Conservation (phyloP, 78 protist species). For the Dictyostelium purpureum region DNA sequence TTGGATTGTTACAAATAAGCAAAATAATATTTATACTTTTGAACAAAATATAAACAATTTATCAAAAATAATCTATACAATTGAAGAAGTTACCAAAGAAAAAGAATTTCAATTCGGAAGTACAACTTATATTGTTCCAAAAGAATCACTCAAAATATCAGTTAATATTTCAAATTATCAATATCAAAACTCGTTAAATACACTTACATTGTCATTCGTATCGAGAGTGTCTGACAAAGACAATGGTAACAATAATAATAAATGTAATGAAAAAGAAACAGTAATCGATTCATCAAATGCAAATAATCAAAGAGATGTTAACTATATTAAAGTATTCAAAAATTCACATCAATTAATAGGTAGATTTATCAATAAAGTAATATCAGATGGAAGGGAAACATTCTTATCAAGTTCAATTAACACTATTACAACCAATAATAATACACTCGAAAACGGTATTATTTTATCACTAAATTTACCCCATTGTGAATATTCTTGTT, state of each 20-base stretch:
- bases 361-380: conserved; percentile 4
- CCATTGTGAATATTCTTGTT: background rate
- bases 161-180: background rate
- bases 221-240: background rate
- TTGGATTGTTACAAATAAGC: background rate
- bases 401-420: background rate
- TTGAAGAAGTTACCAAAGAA: background rate
- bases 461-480: too few relatives aligned
- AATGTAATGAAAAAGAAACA: background rate
- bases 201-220: background rate
- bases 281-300: background rate
- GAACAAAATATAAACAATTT: background rate
- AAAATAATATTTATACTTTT: background rate
- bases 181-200: background rate
- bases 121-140: background rate
- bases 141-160: background rate
- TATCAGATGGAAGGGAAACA: conserved; percentile 36
- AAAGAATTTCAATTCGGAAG: background rate
- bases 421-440: background rate
- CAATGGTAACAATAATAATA: background rate
- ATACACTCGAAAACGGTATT: background rate
- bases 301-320: background rate
- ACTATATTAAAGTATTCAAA: background rate
- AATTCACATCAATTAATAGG: conserved; percentile 3
- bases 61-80: background rate